Evolutionary conservation across 495 filamentous ascomycete species (phyloP).

Genomic region (Annulohypoxylon nitens): DNA sequence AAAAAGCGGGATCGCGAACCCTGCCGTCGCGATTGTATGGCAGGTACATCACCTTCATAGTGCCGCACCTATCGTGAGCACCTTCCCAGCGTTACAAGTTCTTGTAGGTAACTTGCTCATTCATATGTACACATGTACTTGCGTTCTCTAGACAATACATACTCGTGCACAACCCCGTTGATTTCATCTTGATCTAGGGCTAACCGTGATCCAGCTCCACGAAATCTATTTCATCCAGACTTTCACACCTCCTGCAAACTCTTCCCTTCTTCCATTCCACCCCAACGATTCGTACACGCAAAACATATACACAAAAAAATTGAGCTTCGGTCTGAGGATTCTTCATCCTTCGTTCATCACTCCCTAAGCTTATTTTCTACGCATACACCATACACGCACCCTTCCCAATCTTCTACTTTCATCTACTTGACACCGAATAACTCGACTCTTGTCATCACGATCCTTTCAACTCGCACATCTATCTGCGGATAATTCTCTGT

Average conservation of each 20-base stretch:
- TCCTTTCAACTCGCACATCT: not conserved
- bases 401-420: not conserved
- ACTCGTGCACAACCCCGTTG: not conserved
- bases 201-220: too few species aligned
- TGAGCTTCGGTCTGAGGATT: not conserved
- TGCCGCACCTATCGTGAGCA: not conserved
- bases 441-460: not conserved
- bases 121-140: not conserved
- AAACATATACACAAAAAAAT: not conserved
- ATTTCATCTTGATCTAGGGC: not conserved
- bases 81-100: not conserved
- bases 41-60: not conserved
- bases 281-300: not conserved
- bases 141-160: not conserved
- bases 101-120: not conserved
- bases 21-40: not conserved
- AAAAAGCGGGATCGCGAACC: not conserved
- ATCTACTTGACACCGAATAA: not conserved
- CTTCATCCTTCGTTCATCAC: not conserved
- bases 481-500: too few species aligned
- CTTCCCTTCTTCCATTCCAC: not conserved
- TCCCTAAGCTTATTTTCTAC: not conserved
- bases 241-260: not conserved
- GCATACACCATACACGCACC: not conserved
- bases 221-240: conserved; percentile 2